These are phyloP conservation scores for Salix dunnii DNA, from an alignment of 345 rosid species.

Conservation along the genomic window DNA sequence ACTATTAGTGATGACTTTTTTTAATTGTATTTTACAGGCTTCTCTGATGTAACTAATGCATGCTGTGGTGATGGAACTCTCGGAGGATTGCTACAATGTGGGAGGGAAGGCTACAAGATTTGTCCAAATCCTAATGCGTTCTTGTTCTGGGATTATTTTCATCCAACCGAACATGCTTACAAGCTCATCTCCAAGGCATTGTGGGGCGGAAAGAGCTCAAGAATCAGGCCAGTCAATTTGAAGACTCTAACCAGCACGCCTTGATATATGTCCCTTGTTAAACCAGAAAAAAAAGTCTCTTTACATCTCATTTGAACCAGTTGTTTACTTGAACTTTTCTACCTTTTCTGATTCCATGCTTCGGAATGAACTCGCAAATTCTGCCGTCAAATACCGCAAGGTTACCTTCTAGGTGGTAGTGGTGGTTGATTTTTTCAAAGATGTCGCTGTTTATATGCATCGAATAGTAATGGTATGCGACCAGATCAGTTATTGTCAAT, in stretches of 20 bases:
- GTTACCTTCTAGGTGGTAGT: neutral
- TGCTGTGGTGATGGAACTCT: slow-evolving; percentile 55
- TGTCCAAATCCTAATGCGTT: slow-evolving; percentile 39
- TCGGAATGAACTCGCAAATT: neutral
- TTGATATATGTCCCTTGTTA: neutral
- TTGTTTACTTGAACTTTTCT: neutral
- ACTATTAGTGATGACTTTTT: neutral
- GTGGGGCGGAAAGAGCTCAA: slow-evolving; percentile 41
- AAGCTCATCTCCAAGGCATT: slow-evolving; percentile 50
- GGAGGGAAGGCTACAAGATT: slow-evolving; percentile 49
- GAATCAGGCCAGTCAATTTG: slow-evolving; percentile 48
- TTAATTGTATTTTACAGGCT: slow-evolving; percentile 30
- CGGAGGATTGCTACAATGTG: slow-evolving; percentile 50
- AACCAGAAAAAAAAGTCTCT: no score
- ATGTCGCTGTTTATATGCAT: neutral
- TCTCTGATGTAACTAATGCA: slow-evolving; percentile 39
- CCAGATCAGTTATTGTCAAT: neutral
- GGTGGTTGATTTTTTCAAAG: neutral
- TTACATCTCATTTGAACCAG: neutral
- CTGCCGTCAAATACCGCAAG: neutral
- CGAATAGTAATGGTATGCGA: neutral
- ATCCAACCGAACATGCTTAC: slow-evolving; percentile 53
- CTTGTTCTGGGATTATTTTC: slow-evolving; percentile 66
- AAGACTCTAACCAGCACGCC: slow-evolving; percentile 33
- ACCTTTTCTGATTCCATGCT: neutral